Evolutionary conservation across 2,329 filamentous ascomycete genomes (phyloP).

Genomic region (Monosporascus sp.): DNA sequence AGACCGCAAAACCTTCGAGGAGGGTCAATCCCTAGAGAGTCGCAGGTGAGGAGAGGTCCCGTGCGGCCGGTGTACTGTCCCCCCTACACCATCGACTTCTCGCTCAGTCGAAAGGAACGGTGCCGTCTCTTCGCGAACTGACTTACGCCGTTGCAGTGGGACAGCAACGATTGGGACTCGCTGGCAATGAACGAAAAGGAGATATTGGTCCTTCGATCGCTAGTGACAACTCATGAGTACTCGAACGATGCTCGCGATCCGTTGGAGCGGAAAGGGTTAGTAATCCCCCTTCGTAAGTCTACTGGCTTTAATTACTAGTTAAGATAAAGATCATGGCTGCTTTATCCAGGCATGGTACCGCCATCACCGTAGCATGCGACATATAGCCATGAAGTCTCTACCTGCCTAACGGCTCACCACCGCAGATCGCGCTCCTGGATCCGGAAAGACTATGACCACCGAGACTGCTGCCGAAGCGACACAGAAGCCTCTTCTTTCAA

Average conservation of each 20-base stretch:
- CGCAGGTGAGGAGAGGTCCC: constrained; percentile 8
- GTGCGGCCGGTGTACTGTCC: constrained; percentile 20
- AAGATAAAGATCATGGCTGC: too few species aligned
- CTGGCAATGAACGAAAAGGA: constrained; percentile 20
- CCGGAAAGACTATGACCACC: constrained; percentile 34
- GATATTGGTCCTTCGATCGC: constrained; percentile 20
- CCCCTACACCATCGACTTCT: constrained; percentile 22
- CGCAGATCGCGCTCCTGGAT: constrained; percentile 10
- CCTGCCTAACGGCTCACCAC: constrained; percentile 29
- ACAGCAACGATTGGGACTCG: constrained; percentile 17
- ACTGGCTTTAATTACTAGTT: too few species aligned
- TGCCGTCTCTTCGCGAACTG: constrained; percentile 19
- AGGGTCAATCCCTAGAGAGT: constrained; percentile 16
- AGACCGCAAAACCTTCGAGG: constrained; percentile 23
- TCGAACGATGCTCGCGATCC: constrained; percentile 17
- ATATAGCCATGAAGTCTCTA: too few species aligned
- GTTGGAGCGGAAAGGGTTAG: constrained; percentile 28
- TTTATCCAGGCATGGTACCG: too few species aligned
- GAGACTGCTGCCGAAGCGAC: constrained; percentile 26
- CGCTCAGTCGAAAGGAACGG: constrained; percentile 21
- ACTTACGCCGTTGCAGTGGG: constrained; percentile 19
- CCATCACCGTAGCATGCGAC: too few species aligned
- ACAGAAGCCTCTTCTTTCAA: constrained; percentile 17
- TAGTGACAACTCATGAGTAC: constrained; percentile 22
- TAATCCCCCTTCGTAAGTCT: constrained; percentile 10